These are phyloP conservation scores for Solanum virginianum DNA, from an alignment of 257 asterid species.

Conservation along the genomic window DNA sequence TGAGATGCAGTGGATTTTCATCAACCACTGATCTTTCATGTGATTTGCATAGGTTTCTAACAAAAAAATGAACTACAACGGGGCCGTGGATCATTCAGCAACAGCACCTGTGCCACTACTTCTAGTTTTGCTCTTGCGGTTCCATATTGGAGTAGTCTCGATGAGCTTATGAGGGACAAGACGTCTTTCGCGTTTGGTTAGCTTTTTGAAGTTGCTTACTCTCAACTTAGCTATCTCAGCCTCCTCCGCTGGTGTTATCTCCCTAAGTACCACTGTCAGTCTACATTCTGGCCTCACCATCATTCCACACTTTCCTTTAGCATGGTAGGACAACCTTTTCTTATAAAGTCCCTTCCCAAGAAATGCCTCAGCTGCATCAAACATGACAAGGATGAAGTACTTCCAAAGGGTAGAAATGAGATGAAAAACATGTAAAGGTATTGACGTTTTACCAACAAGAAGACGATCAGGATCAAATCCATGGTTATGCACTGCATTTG, in stretches of 20 bases:
- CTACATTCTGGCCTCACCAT: slow-evolving; percentile 69
- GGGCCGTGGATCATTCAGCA: slow-evolving; percentile 15
- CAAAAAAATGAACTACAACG: not conserved
- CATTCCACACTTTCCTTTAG: slow-evolving; percentile 54
- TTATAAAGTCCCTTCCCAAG: slow-evolving; percentile 70
- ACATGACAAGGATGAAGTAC: not conserved
- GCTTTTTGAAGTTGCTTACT: slow-evolving; percentile 68
- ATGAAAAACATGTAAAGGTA: not conserved
- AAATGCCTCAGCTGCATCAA: slow-evolving; percentile 75
- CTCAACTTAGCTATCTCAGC: slow-evolving; percentile 79
- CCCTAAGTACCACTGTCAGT: slow-evolving; percentile 75
- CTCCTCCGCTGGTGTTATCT: slow-evolving; percentile 82
- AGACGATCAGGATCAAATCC: slow-evolving; percentile 75
- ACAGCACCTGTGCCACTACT: slow-evolving; percentile 10
- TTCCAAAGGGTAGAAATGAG: not conserved
- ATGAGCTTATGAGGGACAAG: slow-evolving; percentile 85
- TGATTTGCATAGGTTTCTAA: not conserved
- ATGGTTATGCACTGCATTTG: slow-evolving; percentile 78
- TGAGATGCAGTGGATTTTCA: not conserved
- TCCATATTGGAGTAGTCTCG: slow-evolving; percentile 87
- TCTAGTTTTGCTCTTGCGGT: slow-evolving; percentile 47
- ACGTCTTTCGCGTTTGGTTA: slow-evolving; percentile 54
- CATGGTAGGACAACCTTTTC: slow-evolving; percentile 71
- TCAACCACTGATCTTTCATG: not conserved
- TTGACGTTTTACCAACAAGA: slow-evolving; percentile 65